These are phyloP conservation scores for Gymnopilus junonius DNA, from an alignment of 768 basidiomycete species.

Conservation along the genomic window DNA sequence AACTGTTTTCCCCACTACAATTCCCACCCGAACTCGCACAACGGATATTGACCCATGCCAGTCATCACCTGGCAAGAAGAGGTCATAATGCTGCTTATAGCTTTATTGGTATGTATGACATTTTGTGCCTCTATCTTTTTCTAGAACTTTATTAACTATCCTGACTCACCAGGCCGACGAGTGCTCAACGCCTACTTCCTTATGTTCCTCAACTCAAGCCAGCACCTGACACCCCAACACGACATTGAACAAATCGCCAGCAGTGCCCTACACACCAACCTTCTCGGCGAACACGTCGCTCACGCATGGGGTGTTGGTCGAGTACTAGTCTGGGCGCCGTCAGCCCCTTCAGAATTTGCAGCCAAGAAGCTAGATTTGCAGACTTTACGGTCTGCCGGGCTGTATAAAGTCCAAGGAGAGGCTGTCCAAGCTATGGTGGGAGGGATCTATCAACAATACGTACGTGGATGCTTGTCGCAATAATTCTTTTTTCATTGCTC, in stretches of 20 bases:
- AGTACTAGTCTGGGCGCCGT: conserved; percentile 76
- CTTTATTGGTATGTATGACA: conserved; percentile 72
- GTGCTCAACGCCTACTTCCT: conserved; percentile 77
- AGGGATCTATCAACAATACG: conserved; percentile 80
- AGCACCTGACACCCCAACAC: conserved; percentile 47
- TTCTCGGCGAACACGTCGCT: conserved; percentile 76
- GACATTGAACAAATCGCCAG: conserved; percentile 63
- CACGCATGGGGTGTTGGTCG: conserved; percentile 75
- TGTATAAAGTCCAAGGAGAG: conserved; percentile 81
- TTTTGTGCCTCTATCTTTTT: neutral
- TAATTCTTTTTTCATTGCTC: neutral
- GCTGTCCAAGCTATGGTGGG: conserved; percentile 78
- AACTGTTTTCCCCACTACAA: conserved; percentile 64
- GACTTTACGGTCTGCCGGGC: conserved; percentile 58
- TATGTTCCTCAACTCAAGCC: conserved; percentile 67
- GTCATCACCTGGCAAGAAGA: conserved; percentile 65
- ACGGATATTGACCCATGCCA: conserved; percentile 78
- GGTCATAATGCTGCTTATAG: conserved; percentile 76
- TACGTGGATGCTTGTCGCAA: conserved; percentile 39
- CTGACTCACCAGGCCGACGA: conserved; percentile 60
- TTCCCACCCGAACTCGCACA: conserved; percentile 75
- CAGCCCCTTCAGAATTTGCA: conserved; percentile 44
- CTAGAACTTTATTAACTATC: neutral
- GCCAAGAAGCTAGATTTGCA: conserved; percentile 32
- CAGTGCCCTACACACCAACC: conserved; percentile 67